phyloP scores from a whole-genome alignment of 2,329 filamentous ascomycete genomes.

The Pseudodiploospora longispora region DNA sequence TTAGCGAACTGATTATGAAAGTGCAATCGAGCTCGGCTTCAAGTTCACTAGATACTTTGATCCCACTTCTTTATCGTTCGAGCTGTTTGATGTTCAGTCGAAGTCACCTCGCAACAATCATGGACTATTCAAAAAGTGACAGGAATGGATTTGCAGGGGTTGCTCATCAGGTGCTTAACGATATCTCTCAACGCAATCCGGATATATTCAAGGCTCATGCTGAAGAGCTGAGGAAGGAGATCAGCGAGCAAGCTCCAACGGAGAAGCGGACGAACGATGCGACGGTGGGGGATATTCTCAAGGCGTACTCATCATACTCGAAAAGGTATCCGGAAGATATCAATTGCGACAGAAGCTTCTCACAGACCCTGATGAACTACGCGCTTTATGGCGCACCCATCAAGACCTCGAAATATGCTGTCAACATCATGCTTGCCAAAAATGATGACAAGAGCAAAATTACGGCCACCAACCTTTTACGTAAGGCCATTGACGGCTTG shows the following conservation, averaged over 20 bases:
- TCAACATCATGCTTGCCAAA: conserved; percentile 78
- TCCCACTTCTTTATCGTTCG: conserved; percentile 74
- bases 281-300: conserved; percentile 79
- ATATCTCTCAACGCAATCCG: conserved; percentile 84
- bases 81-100: conserved; percentile 86
- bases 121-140: conserved; percentile 78
- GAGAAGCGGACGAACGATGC: conserved; percentile 59
- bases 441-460: conserved; percentile 67
- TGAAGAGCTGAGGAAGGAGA: conserved; percentile 78
- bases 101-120: conserved; percentile 84
- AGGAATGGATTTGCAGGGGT: conserved; percentile 68
- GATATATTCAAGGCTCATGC: conserved; percentile 90
- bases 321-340: conserved; percentile 79
- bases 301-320: conserved; percentile 87
- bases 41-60: conserved; percentile 69
- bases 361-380: conserved; percentile 73
- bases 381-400: conserved; percentile 74
- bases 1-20: conserved; percentile 81
- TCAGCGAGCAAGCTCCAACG: conserved; percentile 73
- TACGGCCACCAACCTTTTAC: conserved; percentile 74
- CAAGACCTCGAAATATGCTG: conserved; percentile 83
- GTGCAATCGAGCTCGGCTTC: conserved; percentile 59
- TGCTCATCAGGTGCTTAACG: conserved; percentile 82
- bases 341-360: conserved; percentile 70
- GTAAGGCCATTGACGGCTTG: conserved; percentile 67